These are phyloP conservation scores for Aspergillus costaricaensis DNA, from an alignment of 2,329 filamentous ascomycete genomes.

Conservation along the genomic window DNA sequence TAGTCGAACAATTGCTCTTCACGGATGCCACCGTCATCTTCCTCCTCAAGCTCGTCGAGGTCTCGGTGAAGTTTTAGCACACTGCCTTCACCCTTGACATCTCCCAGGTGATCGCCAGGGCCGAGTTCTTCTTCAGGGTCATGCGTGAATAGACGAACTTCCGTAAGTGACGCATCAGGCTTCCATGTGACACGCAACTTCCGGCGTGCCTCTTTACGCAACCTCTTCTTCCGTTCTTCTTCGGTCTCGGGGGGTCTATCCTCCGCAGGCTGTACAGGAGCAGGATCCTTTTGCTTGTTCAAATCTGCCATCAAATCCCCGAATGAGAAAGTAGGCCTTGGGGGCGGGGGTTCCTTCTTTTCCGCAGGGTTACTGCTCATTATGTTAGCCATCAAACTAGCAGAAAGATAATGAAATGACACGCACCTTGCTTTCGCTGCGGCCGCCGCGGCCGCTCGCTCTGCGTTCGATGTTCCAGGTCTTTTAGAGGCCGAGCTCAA, in stretches of 20 bases:
- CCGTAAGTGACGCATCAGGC: slow-evolving; percentile 57
- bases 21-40: slow-evolving; percentile 55
- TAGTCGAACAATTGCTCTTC: slow-evolving; percentile 45
- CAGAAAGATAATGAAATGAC: not conserved
- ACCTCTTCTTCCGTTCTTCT: slow-evolving; percentile 60
- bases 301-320: slow-evolving; percentile 53
- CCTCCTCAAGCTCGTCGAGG: slow-evolving; percentile 60
- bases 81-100: slow-evolving; percentile 60
- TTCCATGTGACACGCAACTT: slow-evolving; percentile 65
- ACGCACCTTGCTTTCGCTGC: slow-evolving; percentile 40
- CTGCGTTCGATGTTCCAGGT: slow-evolving; percentile 53
- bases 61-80: slow-evolving; percentile 55
- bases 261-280: slow-evolving; percentile 54
- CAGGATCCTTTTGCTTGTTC: slow-evolving; percentile 59
- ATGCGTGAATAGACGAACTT: slow-evolving; percentile 62
- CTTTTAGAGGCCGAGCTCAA: slow-evolving; percentile 53
- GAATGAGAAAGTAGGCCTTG: slow-evolving; percentile 51
- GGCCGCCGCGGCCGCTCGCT: slow-evolving; percentile 45
- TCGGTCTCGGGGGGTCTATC: slow-evolving; percentile 59
- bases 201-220: slow-evolving; percentile 62
- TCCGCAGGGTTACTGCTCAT: slow-evolving; percentile 32
- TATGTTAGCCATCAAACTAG: slow-evolving; percentile 18
- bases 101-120: slow-evolving; percentile 59
- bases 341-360: slow-evolving; percentile 39
- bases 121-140: slow-evolving; percentile 64